phyloP scores from a whole-genome alignment of 352 stramenopile genomes.

The Phytophthora palmivora region DNA sequence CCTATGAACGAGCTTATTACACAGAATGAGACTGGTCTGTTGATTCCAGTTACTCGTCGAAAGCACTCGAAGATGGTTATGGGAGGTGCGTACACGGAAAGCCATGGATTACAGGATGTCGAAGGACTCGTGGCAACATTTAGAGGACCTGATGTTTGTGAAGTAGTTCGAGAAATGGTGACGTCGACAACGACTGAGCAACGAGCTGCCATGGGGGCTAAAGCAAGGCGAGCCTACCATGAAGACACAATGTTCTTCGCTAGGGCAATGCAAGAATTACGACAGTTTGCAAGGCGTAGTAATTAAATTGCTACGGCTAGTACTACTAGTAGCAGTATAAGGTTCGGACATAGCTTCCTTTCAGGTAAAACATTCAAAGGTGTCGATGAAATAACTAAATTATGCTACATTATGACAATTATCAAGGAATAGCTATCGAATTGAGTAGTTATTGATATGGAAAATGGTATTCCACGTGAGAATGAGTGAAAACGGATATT shows the following conservation, averaged over 20 bases:
- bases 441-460: no score
- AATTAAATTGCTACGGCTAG: constrained; percentile 4
- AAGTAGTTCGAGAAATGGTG: constrained; percentile 33
- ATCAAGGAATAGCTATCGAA: no score
- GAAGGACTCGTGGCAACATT: constrained; percentile 35
- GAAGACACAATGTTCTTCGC: constrained; percentile 59
- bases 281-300: constrained; percentile 29
- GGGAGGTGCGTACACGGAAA: constrained; percentile 27
- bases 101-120: constrained; percentile 33
- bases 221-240: constrained; percentile 47
- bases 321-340: neutral
- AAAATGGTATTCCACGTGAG: no score
- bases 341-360: no score
- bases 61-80: constrained; percentile 25
- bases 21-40: constrained; percentile 18
- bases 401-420: no score
- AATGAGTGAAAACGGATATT: no score
- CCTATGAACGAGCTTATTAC: constrained; percentile 72
- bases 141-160: constrained; percentile 15
- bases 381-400: no score
- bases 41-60: constrained; percentile 14
- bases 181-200: constrained; percentile 37
- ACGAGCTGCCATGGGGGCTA: constrained; percentile 32
- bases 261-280: constrained; percentile 45
- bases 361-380: no score